Evolutionary conservation across 345 rosid species (phyloP).

Genomic region (Salix brachista): DNA sequence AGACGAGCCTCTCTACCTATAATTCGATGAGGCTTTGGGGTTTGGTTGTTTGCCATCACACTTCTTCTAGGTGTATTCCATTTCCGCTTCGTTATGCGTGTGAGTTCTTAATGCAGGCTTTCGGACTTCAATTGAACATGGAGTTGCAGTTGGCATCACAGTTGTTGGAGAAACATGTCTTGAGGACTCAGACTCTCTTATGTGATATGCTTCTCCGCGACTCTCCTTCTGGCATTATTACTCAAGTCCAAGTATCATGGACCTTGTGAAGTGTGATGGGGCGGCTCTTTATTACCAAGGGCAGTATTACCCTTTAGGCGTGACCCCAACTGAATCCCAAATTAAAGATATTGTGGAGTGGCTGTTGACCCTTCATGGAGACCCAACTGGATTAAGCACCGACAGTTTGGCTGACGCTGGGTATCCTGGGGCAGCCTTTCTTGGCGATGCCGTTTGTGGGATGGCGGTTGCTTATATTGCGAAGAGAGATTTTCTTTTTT

Average conservation of each 20-base stretch:
- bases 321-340: slow-evolving; percentile 82
- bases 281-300: slow-evolving; percentile 89
- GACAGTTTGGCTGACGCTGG: slow-evolving; percentile 95
- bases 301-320: slow-evolving; percentile 64
- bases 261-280: slow-evolving; percentile 93
- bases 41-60: slow-evolving; percentile 96
- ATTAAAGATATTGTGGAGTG: slow-evolving; percentile 82
- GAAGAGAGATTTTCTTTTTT: slow-evolving; percentile 74
- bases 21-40: slow-evolving; percentile 89
- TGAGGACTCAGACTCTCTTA: slow-evolving; percentile 86
- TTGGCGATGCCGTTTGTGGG: slow-evolving; percentile 96
- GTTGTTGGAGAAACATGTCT: slow-evolving; percentile 77
- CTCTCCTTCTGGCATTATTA: slow-evolving; percentile 82
- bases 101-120: slow-evolving; percentile 97
- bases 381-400: slow-evolving; percentile 92
- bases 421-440: slow-evolving; percentile 72
- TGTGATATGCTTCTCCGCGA: slow-evolving; percentile 99
- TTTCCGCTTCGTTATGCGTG: slow-evolving; percentile 96
- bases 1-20: too few relatives aligned
- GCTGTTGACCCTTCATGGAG: slow-evolving; percentile 79
- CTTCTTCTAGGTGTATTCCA: slow-evolving; percentile 80
- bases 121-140: slow-evolving; percentile 95
- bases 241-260: slow-evolving; percentile 95
- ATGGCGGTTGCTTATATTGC: slow-evolving; percentile 97
- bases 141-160: slow-evolving; percentile 91